phyloP scores from a whole-genome alignment of 768 basidiomycete species.

The Clitopilus passeckerianus region DNA sequence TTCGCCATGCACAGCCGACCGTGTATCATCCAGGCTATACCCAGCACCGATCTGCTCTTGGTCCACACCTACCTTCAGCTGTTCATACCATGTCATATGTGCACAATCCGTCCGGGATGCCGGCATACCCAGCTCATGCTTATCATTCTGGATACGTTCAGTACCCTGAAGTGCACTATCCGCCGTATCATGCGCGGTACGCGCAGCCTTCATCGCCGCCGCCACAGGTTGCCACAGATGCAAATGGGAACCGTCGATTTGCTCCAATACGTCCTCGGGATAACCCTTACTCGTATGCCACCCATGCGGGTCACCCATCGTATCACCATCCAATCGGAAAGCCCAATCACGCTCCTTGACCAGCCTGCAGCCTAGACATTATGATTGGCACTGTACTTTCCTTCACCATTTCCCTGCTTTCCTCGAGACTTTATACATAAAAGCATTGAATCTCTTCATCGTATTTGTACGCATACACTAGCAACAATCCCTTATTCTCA shows the following conservation, averaged over 20 bases:
- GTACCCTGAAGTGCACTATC: conserved; percentile 4
- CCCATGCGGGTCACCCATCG: neutral
- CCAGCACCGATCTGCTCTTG: neutral
- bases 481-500: neutral
- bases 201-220: neutral
- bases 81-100: conserved; percentile 8
- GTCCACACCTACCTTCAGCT: conserved; percentile 5
- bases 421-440: neutral
- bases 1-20: neutral
- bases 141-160: conserved; percentile 10
- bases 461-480: neutral
- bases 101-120: conserved; percentile 3
- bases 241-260: conserved; percentile 2
- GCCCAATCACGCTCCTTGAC: neutral
- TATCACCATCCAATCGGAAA: conserved; percentile 8
- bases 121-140: conserved; percentile 13
- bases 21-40: neutral
- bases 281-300: neutral
- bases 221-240: neutral
- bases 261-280: conserved; percentile 1
- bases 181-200: conserved; percentile 2
- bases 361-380: neutral
- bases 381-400: neutral
- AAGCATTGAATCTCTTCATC: neutral
- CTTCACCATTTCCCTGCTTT: neutral